Conservation (phyloP, 345 rosid species). For the Sonneratia alba region DNA sequence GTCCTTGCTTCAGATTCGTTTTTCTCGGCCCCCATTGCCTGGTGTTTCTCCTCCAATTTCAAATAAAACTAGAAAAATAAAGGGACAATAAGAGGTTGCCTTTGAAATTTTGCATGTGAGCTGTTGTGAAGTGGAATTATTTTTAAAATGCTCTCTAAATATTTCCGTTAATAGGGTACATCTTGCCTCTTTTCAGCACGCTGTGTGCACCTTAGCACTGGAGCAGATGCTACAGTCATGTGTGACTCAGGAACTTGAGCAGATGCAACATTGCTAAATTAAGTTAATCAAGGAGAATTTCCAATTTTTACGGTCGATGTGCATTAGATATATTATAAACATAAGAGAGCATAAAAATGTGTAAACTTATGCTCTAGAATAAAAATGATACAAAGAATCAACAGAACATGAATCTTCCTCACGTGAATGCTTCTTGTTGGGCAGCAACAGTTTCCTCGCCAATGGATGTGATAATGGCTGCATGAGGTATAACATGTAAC, state of each 20-base stretch:
- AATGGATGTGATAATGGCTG: slow-evolving; percentile 15
- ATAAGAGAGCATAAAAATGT: not conserved
- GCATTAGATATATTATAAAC: not conserved
- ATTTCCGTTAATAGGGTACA: slow-evolving; percentile 21
- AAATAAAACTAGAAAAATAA: slow-evolving; percentile 46
- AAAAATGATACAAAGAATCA: slow-evolving; percentile 67
- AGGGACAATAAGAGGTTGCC: not conserved
- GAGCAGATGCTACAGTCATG: slow-evolving; percentile 68
- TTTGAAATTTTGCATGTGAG: not conserved
- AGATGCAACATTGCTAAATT: slow-evolving; percentile 44
- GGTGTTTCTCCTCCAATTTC: slow-evolving; percentile 71
- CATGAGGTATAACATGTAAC: not conserved
- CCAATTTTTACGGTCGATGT: not conserved
- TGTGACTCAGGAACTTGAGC: slow-evolving; percentile 34
- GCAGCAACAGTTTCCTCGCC: slow-evolving; percentile 40
- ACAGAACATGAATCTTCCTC: slow-evolving; percentile 76
- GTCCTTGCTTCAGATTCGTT: slow-evolving; percentile 45
- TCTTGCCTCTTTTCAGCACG: slow-evolving; percentile 85
- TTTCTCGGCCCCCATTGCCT: slow-evolving; percentile 63
- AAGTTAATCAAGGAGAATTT: slow-evolving; percentile 41
- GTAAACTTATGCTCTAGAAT: slow-evolving; percentile 3
- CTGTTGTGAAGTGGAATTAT: not conserved
- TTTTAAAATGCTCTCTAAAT: not conserved
- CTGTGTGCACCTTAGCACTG: slow-evolving; percentile 53
- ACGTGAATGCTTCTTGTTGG: slow-evolving; percentile 45